phyloP scores from a whole-genome alignment of 2,329 filamentous ascomycete genomes.

The Elsinoe necatrix region DNA sequence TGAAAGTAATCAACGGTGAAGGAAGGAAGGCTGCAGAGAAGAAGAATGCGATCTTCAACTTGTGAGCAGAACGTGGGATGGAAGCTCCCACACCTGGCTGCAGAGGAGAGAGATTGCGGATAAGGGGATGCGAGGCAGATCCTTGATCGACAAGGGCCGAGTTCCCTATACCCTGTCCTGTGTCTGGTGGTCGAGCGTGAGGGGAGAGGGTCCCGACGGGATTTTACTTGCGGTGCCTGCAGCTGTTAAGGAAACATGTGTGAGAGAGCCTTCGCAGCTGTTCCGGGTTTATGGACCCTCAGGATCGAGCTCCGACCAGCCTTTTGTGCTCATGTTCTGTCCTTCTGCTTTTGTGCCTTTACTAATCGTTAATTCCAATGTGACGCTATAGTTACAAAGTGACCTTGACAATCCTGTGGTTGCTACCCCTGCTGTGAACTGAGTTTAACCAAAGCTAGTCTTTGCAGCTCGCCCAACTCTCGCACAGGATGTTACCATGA shows the following conservation, averaged over 20 bases:
- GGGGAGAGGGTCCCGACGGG: background rate
- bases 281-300: background rate
- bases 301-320: constrained; percentile 1
- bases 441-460: background rate
- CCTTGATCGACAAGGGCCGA: constrained; percentile 14
- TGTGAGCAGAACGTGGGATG: background rate
- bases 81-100: background rate
- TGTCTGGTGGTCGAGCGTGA: background rate
- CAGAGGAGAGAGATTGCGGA: constrained; percentile 6
- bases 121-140: constrained; percentile 14
- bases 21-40: constrained; percentile 4
- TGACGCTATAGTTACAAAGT: constrained; percentile 7
- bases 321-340: constrained; percentile 2
- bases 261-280: background rate
- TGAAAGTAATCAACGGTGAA: background rate
- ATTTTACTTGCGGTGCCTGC: background rate
- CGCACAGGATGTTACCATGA: background rate
- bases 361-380: background rate
- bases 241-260: background rate
- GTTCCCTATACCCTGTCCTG: constrained; percentile 2
- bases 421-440: background rate
- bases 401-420: background rate
- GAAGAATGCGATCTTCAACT: background rate
- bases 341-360: constrained; percentile 1
- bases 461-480: background rate